These are phyloP conservation scores for Aspergillus brunneoviolaceus DNA, from an alignment of 2,329 filamentous ascomycete genomes.

Conservation along the genomic window DNA sequence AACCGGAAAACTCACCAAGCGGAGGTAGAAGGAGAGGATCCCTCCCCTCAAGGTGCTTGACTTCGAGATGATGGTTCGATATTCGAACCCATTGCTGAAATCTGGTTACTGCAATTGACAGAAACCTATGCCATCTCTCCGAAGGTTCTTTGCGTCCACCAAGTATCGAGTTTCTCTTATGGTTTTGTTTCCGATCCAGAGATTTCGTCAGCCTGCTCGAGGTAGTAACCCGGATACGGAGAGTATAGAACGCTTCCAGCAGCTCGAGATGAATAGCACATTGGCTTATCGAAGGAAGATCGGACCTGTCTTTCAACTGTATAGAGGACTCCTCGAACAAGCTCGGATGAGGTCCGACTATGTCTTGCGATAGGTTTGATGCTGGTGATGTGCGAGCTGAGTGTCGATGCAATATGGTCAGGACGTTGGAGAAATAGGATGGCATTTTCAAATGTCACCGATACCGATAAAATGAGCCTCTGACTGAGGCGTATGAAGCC, in stretches of 20 bases:
- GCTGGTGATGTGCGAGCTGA: background rate
- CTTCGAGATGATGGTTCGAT: background rate
- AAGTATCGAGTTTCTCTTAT: background rate
- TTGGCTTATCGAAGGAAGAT: slow-evolving; percentile 11
- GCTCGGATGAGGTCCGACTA: background rate
- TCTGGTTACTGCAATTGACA: slow-evolving; percentile 11
- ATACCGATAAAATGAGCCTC: background rate
- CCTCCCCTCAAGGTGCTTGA: background rate
- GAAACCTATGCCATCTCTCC: slow-evolving; percentile 14
- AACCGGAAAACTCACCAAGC: slow-evolving; percentile 48
- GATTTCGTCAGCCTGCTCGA: slow-evolving; percentile 6
- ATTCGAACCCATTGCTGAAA: slow-evolving; percentile 14
- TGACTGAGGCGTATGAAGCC: background rate
- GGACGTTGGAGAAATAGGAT: background rate
- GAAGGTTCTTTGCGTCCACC: background rate
- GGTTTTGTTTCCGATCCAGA: slow-evolving; percentile 3
- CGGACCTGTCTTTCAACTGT: background rate
- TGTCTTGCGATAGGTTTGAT: background rate
- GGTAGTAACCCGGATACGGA: slow-evolving; percentile 11
- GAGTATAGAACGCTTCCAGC: slow-evolving; percentile 14
- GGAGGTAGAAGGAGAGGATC: slow-evolving; percentile 48
- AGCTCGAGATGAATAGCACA: slow-evolving; percentile 20
- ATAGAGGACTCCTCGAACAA: background rate
- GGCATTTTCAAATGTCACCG: background rate
- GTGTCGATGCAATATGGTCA: background rate